Evolutionary conservation across 2,329 filamentous ascomycete genomes (phyloP).

Genomic region (Stachybotrys echinatus): DNA sequence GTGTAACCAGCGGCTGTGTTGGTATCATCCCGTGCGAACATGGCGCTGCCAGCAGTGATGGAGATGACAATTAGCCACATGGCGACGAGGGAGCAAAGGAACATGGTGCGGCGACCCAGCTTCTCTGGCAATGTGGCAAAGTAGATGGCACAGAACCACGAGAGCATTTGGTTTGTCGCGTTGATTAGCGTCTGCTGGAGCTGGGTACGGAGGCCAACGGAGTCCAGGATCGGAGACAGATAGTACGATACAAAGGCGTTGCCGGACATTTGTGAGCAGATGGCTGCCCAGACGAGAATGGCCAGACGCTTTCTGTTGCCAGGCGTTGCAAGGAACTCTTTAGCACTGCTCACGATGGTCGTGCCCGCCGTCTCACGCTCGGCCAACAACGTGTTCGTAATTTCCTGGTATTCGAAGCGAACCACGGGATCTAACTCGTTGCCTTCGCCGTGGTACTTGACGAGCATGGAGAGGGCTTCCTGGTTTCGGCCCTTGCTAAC

Average conservation of each 20-base stretch:
- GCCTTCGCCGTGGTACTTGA: neutral
- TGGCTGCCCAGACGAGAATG: neutral
- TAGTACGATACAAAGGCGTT: neutral
- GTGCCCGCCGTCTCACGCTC: neutral
- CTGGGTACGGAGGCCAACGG: too few species aligned
- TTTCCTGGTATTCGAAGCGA: neutral
- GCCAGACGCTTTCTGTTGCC: neutral
- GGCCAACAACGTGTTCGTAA: neutral
- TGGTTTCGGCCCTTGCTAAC: conserved; percentile 24
- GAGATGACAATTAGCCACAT: too few species aligned
- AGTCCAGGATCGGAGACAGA: neutral
- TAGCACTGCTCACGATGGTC: neutral
- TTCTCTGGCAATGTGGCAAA: too few species aligned
- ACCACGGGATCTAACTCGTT: neutral
- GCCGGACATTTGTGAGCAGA: neutral
- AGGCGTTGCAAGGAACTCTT: neutral
- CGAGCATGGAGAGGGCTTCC: conserved; percentile 15
- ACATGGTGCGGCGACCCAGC: too few species aligned
- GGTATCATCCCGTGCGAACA: too few species aligned
- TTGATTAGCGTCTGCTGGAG: too few species aligned
- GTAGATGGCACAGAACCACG: too few species aligned
- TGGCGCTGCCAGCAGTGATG: too few species aligned
- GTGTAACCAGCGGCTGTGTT: too few species aligned
- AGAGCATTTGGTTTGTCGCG: too few species aligned
- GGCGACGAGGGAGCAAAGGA: too few species aligned